A percentile compares a stretch with the other conserved stretches of the same genome.
Evolutionary conservation across 192 early-diverging fungal species (phyloP).

Genomic region (Geranomyces michiganensis): DNA sequence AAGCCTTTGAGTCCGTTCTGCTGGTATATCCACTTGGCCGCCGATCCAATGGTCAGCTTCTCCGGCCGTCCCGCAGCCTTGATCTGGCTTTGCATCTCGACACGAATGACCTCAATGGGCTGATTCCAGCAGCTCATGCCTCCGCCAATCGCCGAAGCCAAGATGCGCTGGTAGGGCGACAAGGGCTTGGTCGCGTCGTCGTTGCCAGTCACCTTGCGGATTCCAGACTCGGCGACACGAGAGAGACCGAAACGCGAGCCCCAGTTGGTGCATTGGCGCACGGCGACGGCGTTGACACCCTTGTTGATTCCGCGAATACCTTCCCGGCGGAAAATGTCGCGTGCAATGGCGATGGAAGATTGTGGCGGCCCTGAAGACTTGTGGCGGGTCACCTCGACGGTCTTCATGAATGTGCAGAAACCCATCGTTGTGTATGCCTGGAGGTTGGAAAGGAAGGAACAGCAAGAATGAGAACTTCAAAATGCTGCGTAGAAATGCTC

Average conservation of each 20-base stretch:
- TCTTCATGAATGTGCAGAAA: slow-evolving; percentile 99
- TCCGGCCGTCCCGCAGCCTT: slow-evolving; percentile 86
- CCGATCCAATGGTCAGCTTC: slow-evolving; percentile 84
- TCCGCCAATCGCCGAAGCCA: slow-evolving; percentile 86
- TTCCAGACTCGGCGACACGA: slow-evolving; percentile 63
- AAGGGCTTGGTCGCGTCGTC: slow-evolving; percentile 39
- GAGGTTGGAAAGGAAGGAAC: no score
- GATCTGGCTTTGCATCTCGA: slow-evolving; percentile 97
- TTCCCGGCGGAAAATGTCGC: slow-evolving; percentile 88
- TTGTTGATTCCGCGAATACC: slow-evolving; percentile 97
- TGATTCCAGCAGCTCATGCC: slow-evolving; percentile 98
- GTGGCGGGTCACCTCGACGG: slow-evolving; percentile 93
- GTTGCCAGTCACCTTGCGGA: slow-evolving; percentile 53
- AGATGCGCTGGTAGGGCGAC: slow-evolving; percentile 60
- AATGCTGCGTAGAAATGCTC: neutral
- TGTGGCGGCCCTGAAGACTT: slow-evolving; percentile 64
- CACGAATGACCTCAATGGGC: slow-evolving; percentile 97
- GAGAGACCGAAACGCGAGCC: slow-evolving; percentile 84
- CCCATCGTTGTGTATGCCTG: slow-evolving; percentile 97
- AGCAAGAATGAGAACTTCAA: neutral
- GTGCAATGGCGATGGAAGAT: slow-evolving; percentile 83
- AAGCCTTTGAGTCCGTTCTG: slow-evolving; percentile 91
- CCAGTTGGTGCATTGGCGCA: slow-evolving; percentile 99
- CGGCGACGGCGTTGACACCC: slow-evolving; percentile 97
- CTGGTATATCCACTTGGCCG: slow-evolving; percentile 87